A percentile compares a stretch with the other conserved stretches of the same genome.
Conservation (phyloP, 2,329 filamentous ascomycete genomes). For the Cladosporium sp. region DNA sequence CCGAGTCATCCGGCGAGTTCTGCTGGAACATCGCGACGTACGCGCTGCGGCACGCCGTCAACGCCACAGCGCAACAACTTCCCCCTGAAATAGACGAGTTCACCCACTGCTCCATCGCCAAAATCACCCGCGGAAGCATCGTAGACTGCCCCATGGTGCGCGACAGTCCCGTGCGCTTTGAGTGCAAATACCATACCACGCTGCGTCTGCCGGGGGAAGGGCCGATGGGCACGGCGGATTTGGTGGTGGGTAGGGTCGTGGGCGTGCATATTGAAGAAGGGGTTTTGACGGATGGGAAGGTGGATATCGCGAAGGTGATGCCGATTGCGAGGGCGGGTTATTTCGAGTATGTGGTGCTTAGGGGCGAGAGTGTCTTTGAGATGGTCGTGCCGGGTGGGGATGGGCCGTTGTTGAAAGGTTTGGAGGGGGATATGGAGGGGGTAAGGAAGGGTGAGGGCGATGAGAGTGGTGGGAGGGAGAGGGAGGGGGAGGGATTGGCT, state of each 20-base stretch:
- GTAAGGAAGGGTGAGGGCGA: no score
- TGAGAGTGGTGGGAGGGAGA: background rate
- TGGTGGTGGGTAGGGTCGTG: constrained; percentile 55
- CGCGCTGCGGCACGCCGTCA: constrained; percentile 52
- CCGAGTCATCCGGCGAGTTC: constrained; percentile 53
- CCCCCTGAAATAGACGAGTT: constrained; percentile 53
- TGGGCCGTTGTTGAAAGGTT: constrained; percentile 28
- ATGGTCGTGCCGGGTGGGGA: constrained; percentile 46
- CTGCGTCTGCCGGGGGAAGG: constrained; percentile 50
- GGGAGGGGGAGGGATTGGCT: background rate
- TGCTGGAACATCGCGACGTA: constrained; percentile 59
- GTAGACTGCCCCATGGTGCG: constrained; percentile 51
- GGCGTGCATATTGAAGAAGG: constrained; percentile 55
- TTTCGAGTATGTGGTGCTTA: constrained; percentile 54
- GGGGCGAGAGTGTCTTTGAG: constrained; percentile 50
- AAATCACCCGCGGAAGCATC: constrained; percentile 37
- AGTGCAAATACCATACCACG: constrained; percentile 55
- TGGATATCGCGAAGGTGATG: constrained; percentile 54
- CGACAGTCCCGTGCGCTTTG: constrained; percentile 54
- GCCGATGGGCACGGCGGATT: constrained; percentile 55
- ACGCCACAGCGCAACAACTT: constrained; percentile 50
- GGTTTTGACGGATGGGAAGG: constrained; percentile 51
- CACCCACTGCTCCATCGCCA: constrained; percentile 45
- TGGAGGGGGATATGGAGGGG: constrained; percentile 29
- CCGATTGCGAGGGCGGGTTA: constrained; percentile 60